These are phyloP conservation scores for Barnettozyma californica DNA, from an alignment of 805 yeast genomes.

Conservation along the genomic window DNA sequence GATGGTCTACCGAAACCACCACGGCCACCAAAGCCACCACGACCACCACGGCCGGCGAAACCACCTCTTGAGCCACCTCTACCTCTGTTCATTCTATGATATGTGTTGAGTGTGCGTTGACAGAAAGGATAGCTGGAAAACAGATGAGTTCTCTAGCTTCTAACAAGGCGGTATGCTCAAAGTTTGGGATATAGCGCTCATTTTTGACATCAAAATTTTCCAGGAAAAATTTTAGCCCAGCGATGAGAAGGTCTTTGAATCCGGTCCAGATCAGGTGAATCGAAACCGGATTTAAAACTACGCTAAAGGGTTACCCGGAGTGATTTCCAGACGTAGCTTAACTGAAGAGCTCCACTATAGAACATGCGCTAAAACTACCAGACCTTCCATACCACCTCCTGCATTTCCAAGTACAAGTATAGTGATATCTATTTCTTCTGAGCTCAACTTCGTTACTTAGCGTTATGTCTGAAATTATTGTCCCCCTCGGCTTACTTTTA, in stretches of 20 bases:
- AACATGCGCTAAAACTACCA: no score
- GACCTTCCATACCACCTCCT: no score
- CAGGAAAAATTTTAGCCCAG: background rate
- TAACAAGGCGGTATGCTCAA: background rate
- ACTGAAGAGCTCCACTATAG: no score
- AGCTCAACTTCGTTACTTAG: no score
- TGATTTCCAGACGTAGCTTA: no score
- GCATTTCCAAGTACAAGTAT: no score
- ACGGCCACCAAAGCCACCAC: conserved; percentile 43
- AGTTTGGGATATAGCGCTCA: background rate
- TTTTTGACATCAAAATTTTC: conserved; percentile 4
- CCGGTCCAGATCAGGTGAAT: background rate
- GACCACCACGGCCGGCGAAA: conserved; percentile 40
- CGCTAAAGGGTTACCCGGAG: background rate
- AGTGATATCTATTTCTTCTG: no score
- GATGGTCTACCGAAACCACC: conserved; percentile 67
- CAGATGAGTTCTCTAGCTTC: background rate
- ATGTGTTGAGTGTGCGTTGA: background rate
- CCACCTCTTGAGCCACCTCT: conserved; percentile 56
- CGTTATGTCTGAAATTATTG: no score
- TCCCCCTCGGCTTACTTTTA: no score
- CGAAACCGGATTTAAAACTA: background rate
- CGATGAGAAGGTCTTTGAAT: background rate
- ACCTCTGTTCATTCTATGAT: conserved; percentile 31
- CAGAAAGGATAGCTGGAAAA: background rate